Conservation (phyloP, 129 eudicot genomes). For the Centella asiatica region DNA sequence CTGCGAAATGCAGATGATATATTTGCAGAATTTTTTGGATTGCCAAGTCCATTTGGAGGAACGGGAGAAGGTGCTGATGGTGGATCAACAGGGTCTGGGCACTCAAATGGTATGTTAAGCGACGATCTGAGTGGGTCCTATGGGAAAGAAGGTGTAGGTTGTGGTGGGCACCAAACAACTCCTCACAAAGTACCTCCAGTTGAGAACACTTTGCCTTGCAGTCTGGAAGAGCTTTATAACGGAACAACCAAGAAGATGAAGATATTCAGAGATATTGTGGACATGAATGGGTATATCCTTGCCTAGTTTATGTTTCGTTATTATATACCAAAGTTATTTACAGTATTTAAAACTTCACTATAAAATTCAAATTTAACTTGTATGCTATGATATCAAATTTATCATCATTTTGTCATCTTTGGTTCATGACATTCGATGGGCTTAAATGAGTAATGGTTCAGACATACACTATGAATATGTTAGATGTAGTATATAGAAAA, state of each 20-base stretch:
- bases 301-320: background rate
- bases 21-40: constrained; percentile 61
- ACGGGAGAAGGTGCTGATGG: constrained; percentile 43
- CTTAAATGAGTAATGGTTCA: too few species aligned
- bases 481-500: too few species aligned
- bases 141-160: constrained; percentile 33
- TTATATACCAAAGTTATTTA: background rate
- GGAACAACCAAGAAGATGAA: constrained; percentile 66
- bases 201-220: constrained; percentile 47
- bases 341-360: too few species aligned
- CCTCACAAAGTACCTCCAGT: constrained; percentile 43
- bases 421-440: background rate
- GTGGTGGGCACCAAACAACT: constrained; percentile 28
- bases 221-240: constrained; percentile 50
- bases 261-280: constrained; percentile 51
- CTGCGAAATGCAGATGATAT: constrained; percentile 61
- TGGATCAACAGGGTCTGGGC: constrained; percentile 26
- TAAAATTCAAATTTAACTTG: background rate
- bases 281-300: constrained; percentile 45
- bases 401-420: background rate
- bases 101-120: constrained; percentile 27
- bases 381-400: background rate
- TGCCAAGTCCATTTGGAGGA: constrained; percentile 61
- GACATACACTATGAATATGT: too few species aligned
- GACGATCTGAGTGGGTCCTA: constrained; percentile 29